Evolutionary conservation across 257 asterid genomes (phyloP).

Genomic region (Solanum chiquidenum): DNA sequence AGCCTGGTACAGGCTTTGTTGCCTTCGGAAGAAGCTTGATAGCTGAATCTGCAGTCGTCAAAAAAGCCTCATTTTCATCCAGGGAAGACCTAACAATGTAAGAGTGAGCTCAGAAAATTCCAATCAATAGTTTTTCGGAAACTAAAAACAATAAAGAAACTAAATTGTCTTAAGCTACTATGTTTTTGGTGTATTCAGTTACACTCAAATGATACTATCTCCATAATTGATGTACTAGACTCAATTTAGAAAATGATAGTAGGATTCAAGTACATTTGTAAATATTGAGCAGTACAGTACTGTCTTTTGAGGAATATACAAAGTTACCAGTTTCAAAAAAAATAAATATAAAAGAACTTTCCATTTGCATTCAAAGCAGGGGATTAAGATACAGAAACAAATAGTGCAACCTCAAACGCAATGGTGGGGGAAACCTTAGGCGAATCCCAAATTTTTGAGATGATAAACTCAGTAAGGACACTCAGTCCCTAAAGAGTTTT

Average conservation of each 20-base stretch:
- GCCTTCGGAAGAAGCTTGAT: constrained; percentile 60
- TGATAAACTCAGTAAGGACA: background rate
- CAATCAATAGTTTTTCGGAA: background rate
- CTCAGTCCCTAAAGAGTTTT: background rate
- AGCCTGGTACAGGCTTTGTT: constrained; percentile 59
- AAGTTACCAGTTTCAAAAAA: background rate
- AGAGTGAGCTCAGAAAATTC: background rate
- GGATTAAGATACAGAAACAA: background rate
- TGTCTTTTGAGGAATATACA: background rate
- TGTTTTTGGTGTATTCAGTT: background rate
- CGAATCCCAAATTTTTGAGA: background rate
- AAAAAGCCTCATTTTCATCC: constrained; percentile 85
- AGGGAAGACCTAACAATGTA: constrained; percentile 59
- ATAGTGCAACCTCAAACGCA: background rate
- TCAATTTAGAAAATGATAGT: background rate
- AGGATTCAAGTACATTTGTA: background rate
- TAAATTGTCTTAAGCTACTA: background rate
- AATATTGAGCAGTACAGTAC: background rate
- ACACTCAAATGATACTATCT: background rate
- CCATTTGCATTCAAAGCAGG: background rate
- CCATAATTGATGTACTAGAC: background rate
- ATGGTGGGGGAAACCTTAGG: background rate
- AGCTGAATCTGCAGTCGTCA: constrained; percentile 94
- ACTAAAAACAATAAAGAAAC: background rate
- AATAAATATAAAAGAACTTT: background rate